A percentile compares a stretch with the other conserved stretches of the same genome.
These are phyloP conservation scores for Immersiporthe knoxdaviesiana DNA, from an alignment of 2,329 filamentous ascomycete genomes.

Conservation along the genomic window DNA sequence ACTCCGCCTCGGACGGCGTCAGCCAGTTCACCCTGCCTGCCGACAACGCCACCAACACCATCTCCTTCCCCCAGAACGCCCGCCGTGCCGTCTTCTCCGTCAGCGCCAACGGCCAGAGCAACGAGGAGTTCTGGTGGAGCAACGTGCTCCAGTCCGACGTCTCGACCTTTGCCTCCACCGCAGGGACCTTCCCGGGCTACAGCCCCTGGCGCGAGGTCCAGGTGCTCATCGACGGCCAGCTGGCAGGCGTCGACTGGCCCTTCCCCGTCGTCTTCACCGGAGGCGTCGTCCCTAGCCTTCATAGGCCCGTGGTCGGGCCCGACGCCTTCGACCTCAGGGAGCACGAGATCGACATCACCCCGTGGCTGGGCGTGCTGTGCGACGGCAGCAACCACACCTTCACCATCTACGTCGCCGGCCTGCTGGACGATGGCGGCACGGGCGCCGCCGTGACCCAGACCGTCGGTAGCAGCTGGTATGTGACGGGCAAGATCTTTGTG, in stretches of 20 bases:
- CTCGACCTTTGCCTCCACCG: constrained; percentile 59
- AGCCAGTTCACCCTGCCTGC: constrained; percentile 72
- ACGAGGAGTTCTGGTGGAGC: constrained; percentile 85
- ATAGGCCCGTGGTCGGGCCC: constrained; percentile 77
- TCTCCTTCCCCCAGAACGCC: constrained; percentile 69
- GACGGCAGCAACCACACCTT: constrained; percentile 69
- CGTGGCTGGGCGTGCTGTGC: constrained; percentile 71
- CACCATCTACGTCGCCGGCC: constrained; percentile 66
- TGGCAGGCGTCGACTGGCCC: constrained; percentile 80
- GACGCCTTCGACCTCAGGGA: constrained; percentile 80
- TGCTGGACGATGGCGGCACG: constrained; percentile 59
- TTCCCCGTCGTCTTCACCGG: constrained; percentile 84
- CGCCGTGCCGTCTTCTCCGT: constrained; percentile 74
- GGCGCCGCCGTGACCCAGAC: constrained; percentile 54
- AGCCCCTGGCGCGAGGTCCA: constrained; percentile 81
- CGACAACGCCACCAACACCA: constrained; percentile 60
- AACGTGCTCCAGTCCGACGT: constrained; percentile 70
- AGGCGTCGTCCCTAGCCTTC: constrained; percentile 74
- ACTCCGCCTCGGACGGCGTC: constrained; percentile 51
- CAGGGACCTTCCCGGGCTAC: constrained; percentile 65
- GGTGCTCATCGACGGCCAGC: constrained; percentile 69
- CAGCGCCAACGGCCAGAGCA: constrained; percentile 74
- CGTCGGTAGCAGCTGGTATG: constrained; percentile 71
- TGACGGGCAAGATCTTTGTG: constrained; percentile 80
- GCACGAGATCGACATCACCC: constrained; percentile 80